Evolutionary conservation across 23 red algal genomes (phyloP), one percentile per base, ranked within the genome.

Genomic region (Agarophyton chilense): DNA sequence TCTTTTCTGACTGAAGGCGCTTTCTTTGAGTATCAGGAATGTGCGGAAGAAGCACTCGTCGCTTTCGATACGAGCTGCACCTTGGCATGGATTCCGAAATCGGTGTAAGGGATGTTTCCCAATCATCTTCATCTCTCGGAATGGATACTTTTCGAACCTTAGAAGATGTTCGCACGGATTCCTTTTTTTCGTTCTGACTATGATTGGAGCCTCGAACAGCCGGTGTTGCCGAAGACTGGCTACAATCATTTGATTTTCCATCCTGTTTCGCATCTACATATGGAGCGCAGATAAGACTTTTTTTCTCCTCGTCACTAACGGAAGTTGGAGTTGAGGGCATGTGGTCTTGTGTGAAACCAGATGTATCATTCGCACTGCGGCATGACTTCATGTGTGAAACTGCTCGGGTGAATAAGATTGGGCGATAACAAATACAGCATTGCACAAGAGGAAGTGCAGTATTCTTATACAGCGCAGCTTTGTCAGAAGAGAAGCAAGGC

Each of bases 71-170:
- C 33, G 34, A 32, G 24, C 11, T 66, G 24, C 61, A 22, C 33
- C 61, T 32, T 38, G 25, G 25, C 14, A 34, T 66, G 26, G 24
- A 2, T 66, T 66, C 61, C 34, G 24, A 21, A 35, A 66, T 66
- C 2, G 61, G 24, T 10, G 29, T 33, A 12, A 66, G 34, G 2
- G 61, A 32, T 10, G 61, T 66, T 17, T 66, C 61, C 61, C 61
- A 66, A 26, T 66, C 61, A 66, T 66, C 61, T 66, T 66, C 61
- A 10, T 66, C 61, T 12, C 61, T 32, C 25, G 61, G 61, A 34
- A 66, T 32, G 8, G 61, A 66, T 10, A 26, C 61, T 33, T 66
- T 66, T 38, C 61, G 26, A 4, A 66, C 22, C 16, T 66, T 66
- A 3, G 14, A 24, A 32, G 61, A 66, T 24, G 61, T 26, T 16